Conservation (phyloP, 2,329 filamentous ascomycete genomes). For the Colletotrichum sp. region DNA sequence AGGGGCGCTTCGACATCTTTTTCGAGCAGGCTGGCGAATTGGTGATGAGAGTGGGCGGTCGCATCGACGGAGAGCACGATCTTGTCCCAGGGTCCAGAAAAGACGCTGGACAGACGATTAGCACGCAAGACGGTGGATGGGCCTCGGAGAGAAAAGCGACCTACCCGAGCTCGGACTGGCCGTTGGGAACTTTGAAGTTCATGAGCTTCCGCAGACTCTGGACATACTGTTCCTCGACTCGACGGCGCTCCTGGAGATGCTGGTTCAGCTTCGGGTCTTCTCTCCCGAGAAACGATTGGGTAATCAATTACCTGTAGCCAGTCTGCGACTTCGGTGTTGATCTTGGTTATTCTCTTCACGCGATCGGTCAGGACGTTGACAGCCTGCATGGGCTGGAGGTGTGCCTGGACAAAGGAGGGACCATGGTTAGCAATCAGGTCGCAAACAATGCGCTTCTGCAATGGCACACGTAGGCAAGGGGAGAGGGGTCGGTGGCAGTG, state of each 20-base stretch:
- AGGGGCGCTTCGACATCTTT: constrained; percentile 86
- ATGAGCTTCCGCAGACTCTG: constrained; percentile 81
- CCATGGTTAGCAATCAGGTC: constrained; percentile 19
- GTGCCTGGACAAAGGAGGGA: constrained; percentile 60
- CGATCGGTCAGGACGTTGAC: constrained; percentile 84
- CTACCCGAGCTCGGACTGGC: constrained; percentile 86
- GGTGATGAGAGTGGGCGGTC: constrained; percentile 83
- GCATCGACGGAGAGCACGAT: constrained; percentile 81
- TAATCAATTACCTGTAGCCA: constrained; percentile 81
- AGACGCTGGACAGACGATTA: constrained; percentile 66
- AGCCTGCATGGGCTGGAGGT: constrained; percentile 82
- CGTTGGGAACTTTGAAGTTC: constrained; percentile 74
- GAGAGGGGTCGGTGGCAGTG: constrained; percentile 5
- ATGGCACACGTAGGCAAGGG: neutral
- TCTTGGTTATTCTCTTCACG: constrained; percentile 81
- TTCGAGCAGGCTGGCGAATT: constrained; percentile 82
- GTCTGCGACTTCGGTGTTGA: constrained; percentile 92
- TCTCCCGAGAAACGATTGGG: neutral
- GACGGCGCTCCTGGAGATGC: constrained; percentile 79
- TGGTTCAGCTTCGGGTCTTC: constrained; percentile 8
- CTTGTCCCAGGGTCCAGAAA: constrained; percentile 88
- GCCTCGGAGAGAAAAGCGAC: constrained; percentile 30
- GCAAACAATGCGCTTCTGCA: constrained; percentile 15
- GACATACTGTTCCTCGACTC: constrained; percentile 89
- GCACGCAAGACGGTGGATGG: neutral